Base-by-base conservation (phyloP, 768 basidiomycete species). In the Leccinum disarticulatum region DNA sequence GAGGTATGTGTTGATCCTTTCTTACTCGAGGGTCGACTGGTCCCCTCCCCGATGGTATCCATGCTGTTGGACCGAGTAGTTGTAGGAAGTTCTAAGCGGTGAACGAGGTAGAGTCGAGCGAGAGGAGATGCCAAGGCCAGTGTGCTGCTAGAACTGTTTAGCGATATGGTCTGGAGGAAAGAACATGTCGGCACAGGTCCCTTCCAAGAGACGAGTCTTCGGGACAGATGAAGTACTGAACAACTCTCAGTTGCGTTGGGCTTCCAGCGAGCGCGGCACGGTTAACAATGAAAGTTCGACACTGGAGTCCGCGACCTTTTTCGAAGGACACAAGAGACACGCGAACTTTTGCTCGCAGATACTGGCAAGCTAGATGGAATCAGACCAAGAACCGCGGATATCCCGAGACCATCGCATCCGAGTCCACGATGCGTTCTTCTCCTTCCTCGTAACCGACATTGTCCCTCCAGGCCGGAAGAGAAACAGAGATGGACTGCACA, bases 111-210 rank as follows among this genome's bases (percentile, higher is more conserved):
- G 22, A 22, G 22, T 22, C 22, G 22, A 22, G 22, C 96, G 86
- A 60, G 91, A 94, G 4, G 91, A 93, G 43, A 98, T 87, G 2
- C 95, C 95, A 59, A 90, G 77, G 0, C 96, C 96, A 0, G 90
- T 86, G 71, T 98, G 95, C 66, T 98, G 95, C 96, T 96, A 98
- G 74, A 95, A 98, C 71, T 93, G 83, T 71, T 91, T 96, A 9
- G 91, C 93, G 7, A 88, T 70, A 7, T 80, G 67, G 4, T 84
- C 80, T 2, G 76, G 71, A 6, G 87, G 85, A 70, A 95, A 92
- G 17, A 99, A 75, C 2, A 87, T 87, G 64, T 91, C 86, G 41
- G 83, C 74, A 62, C 81, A 76, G 64, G 55, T 61, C 66, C 64
- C 69, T 54, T 41, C 52, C 60, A 1, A 55, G 9, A 17, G 65